Conservation (phyloP, 2,329 filamentous ascomycete genomes). For the Plenodomus lindquistii region DNA sequence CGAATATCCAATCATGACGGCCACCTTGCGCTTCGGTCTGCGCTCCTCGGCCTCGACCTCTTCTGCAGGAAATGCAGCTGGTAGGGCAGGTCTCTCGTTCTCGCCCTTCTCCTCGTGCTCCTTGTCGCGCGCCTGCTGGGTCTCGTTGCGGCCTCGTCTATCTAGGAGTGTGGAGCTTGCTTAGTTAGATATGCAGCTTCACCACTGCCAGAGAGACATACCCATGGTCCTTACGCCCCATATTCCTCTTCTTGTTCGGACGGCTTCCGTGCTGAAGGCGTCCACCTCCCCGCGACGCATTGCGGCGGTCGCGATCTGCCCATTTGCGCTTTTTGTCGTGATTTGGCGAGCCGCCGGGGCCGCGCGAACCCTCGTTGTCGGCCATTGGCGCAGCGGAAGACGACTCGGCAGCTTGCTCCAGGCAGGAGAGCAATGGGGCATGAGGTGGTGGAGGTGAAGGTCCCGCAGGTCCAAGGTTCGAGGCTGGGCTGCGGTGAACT, state of each 20-base stretch:
- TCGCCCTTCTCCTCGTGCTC: conserved; percentile 42
- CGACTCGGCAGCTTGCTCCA: conserved; percentile 29
- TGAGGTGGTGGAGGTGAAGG: conserved; percentile 12
- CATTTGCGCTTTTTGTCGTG: conserved; percentile 40
- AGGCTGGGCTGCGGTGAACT: conserved; percentile 1
- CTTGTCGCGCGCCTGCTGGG: conserved; percentile 46
- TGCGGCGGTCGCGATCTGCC: conserved; percentile 28
- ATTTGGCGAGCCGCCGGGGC: conserved; percentile 25
- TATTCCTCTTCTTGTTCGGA: conserved; percentile 65
- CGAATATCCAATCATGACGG: conserved; percentile 92
- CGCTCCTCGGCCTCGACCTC: conserved; percentile 88
- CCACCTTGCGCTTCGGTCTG: conserved; percentile 92
- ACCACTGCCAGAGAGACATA: conserved; percentile 44
- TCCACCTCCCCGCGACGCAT: conserved; percentile 37
- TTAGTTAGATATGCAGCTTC: conserved; percentile 46
- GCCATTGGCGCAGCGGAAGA: conserved; percentile 28
- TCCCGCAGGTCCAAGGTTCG: background rate
- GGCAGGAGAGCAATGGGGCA: conserved; percentile 24
- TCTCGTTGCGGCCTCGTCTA: conserved; percentile 50
- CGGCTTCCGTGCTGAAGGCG: conserved; percentile 44
- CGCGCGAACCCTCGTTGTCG: conserved; percentile 18
- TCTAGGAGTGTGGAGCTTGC: conserved; percentile 52
- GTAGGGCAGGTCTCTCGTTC: conserved; percentile 54
- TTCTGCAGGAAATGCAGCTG: conserved; percentile 67
- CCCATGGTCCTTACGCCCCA: conserved; percentile 69